Conservation (phyloP, 345 rosid genomes). For the Orychophragmus violaceus region DNA sequence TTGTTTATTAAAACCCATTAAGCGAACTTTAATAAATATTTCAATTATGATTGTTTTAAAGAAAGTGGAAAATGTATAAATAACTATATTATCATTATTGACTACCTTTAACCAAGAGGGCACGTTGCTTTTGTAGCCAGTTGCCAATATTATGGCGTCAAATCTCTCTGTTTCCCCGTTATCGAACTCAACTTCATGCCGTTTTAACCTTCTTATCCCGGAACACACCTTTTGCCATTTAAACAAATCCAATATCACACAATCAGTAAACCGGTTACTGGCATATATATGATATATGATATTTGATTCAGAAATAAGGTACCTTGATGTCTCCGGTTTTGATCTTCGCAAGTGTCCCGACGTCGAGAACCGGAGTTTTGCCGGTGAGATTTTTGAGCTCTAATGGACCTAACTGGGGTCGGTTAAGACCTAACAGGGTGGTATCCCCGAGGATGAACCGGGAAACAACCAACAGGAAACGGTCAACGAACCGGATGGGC, state of each 20-base stretch:
- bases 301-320: neutral
- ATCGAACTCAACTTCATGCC: constrained; percentile 52
- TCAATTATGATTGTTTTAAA: neutral
- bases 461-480: constrained; percentile 54
- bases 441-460: constrained; percentile 75
- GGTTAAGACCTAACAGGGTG: constrained; percentile 54
- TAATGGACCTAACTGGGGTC: constrained; percentile 83
- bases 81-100: constrained; percentile 1
- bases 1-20: neutral
- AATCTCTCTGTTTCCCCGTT: constrained; percentile 53
- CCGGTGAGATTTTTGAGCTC: constrained; percentile 66
- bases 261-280: constrained; percentile 7
- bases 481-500: constrained; percentile 72
- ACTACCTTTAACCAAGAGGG: constrained; percentile 90
- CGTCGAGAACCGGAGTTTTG: constrained; percentile 90
- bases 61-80: constrained; percentile 1
- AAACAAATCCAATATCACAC: constrained; percentile 12
- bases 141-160: constrained; percentile 83
- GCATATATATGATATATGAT: neutral
- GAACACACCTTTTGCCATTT: constrained; percentile 47
- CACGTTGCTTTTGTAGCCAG: constrained; percentile 93
- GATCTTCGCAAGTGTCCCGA: constrained; percentile 82
- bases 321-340: constrained; percentile 87
- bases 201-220: constrained; percentile 53
- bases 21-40: neutral